Percentiles rank a stretch among this genome's conserved stretches.
These are phyloP conservation scores for Fusarium concolor DNA, from an alignment of 2,329 filamentous ascomycete species.

Conservation along the genomic window DNA sequence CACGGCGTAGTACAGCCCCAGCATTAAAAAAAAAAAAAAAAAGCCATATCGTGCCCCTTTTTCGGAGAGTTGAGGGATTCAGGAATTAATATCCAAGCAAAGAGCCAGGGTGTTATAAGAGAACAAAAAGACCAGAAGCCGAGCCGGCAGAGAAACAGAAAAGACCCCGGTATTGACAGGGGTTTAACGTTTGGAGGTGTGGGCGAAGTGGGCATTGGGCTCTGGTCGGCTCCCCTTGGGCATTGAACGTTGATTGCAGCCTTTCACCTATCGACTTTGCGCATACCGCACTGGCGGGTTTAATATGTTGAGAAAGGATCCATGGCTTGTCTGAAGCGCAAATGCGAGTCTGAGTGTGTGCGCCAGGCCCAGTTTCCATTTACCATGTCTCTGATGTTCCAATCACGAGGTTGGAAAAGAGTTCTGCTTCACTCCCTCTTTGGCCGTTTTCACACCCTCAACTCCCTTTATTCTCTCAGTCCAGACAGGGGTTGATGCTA, in stretches of 20 bases:
- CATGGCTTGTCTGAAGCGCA: constrained; percentile 29
- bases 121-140: constrained; percentile 26
- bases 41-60: constrained; percentile 22
- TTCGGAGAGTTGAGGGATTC: constrained; percentile 28
- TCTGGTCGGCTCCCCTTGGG: constrained; percentile 40
- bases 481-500: constrained; percentile 34
- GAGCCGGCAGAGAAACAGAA: constrained; percentile 38
- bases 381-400: constrained; percentile 40
- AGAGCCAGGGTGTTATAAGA: constrained; percentile 23
- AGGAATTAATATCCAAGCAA: constrained; percentile 36
- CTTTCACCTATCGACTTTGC: constrained; percentile 43
- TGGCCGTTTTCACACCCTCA: constrained; percentile 25
- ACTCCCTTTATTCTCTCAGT: constrained; percentile 32
- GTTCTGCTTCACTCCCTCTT: constrained; percentile 28
- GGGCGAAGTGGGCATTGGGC: constrained; percentile 46
- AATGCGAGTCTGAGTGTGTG: constrained; percentile 44
- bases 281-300: constrained; percentile 42
- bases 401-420: constrained; percentile 30
- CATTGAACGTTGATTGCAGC: constrained; percentile 37
- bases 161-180: constrained; percentile 33
- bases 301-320: constrained; percentile 29
- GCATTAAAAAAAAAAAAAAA: background rate
- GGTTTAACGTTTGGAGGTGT: constrained; percentile 43
- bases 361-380: constrained; percentile 43
- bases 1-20: constrained; percentile 31